Base-by-base conservation (phyloP, 176 grass and related monocot species). In the Aegilops bicornis region DNA sequence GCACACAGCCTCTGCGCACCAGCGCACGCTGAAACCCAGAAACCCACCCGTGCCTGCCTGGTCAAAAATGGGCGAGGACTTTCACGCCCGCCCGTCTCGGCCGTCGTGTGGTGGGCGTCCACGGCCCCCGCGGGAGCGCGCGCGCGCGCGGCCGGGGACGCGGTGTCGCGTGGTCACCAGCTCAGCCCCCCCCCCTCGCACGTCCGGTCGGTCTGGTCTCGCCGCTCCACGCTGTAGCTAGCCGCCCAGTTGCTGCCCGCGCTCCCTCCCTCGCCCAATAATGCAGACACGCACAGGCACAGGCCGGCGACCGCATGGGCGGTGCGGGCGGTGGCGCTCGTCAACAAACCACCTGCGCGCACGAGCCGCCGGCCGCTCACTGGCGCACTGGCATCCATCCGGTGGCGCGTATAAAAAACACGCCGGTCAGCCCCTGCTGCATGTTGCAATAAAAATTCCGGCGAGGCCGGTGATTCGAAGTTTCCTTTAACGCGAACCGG, bases 381-480 rank as follows among this genome's bases (percentile, higher is more conserved):
- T 59, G 56, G 56, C 56, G 7, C 52, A 19, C 56, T 22, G 19
- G 16, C 50, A 54, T 54, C 86, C 27, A 64, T 1, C 64, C 32
- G 6, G 32, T 36, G 22, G 12, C 62, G 61, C 62, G 43, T 4
- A 64, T 29, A 68, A 50, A 50, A 32, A 48, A 69, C 23, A 43
- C 64, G 11, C 29, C 10, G 0, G 25, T 63, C 23, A 36, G 23
- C 19, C 4, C 74, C 36, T 36, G 35, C 24, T 63, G 64, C 70
- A 47, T 62, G 82, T 8, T 35, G 77, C 52, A 15, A 71, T 88
- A 82, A 54, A 70, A 56, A 6, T 79, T 14, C 19, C 27, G 48
- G 37, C 8, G 5, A 12, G 40, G 78, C 42, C 71, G 42, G 86
- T 79, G 86, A 82, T 82, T 70, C 78, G 72, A 91, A 91, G 86